Percentiles rank a stretch among this genome's conserved stretches.
These are phyloP conservation scores for Stellera chamaejasme DNA, from an alignment of 345 rosid species.

Conservation along the genomic window DNA sequence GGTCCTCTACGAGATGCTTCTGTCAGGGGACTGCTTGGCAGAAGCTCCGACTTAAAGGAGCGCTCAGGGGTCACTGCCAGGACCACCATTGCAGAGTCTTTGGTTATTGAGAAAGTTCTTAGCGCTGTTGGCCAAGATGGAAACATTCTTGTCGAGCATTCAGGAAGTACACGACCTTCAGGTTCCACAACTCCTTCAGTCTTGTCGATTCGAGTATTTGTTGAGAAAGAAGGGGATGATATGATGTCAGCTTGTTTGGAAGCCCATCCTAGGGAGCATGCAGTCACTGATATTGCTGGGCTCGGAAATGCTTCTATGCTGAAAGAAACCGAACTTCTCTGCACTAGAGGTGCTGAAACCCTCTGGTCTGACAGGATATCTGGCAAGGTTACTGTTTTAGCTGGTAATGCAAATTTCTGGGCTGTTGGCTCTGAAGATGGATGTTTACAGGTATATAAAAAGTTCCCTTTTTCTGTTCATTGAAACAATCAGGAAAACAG, in stretches of 20 bases:
- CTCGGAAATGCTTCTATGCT: conserved; percentile 46
- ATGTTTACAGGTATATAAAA: conserved; percentile 62
- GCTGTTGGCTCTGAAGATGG: conserved; percentile 99
- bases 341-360: conserved; percentile 61
- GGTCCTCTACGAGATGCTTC: conserved; percentile 32
- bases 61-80: conserved; percentile 73
- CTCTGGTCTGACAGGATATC: conserved; percentile 92
- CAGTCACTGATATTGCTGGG: conserved; percentile 74
- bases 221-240: conserved; percentile 72
- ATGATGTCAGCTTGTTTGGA: conserved; percentile 72
- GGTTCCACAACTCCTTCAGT: conserved; percentile 25
- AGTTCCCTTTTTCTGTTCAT: background rate
- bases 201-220: conserved; percentile 73
- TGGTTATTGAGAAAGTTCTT: conserved; percentile 80
- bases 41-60: conserved; percentile 56
- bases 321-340: conserved; percentile 82
- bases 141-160: conserved; percentile 44
- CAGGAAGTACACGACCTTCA: conserved; percentile 48
- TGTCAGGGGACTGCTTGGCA: conserved; percentile 33
- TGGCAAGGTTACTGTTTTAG: conserved; percentile 86
- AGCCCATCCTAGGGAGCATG: conserved; percentile 72
- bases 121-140: conserved; percentile 46
- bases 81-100: conserved; percentile 64
- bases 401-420: conserved; percentile 97
- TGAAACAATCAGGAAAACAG: too few species aligned